Base-by-base conservation (phyloP, 176 grass and related monocot genomes). In the Zoysia pacifica region DNA sequence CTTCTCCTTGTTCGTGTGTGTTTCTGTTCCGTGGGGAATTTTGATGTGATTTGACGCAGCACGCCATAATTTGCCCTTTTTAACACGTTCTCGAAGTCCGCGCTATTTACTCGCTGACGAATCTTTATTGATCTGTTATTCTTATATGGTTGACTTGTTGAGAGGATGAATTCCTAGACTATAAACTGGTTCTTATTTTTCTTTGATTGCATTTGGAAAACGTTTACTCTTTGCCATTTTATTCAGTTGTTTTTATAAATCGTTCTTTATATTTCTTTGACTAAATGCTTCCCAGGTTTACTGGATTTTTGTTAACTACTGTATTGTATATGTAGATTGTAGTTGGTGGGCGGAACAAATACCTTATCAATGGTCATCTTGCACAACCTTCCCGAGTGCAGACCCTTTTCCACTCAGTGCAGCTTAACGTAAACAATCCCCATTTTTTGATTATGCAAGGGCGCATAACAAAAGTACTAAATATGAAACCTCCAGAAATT, bases 361-460 rank as follows among this genome's bases (percentile, higher is more conserved):
- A 99, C 47, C 90, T 94, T 69, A 93, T 99, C 73, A 99, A 99
- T 80, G 96, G 96, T 44, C 90, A 93, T 79, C 83, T 89, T 53
- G 96, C 90, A 54, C 95, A 97, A 71, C 96, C 96, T 55, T 91
- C 90, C 20, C 86, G 93, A 46, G 92, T 99, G 61, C 90, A 93
- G 86, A 95, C 88, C 39, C 96, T 99, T 83, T 99, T 99, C 81
- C 96, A 99, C 58, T 95, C 96, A 20, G 93, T 99, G 47, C 96
- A 99, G 82, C 96, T 99, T 55, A 99, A 95, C 62, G 96, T 95
- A 47, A 99, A 99, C 82, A 99, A 99, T 67, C 96, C 96, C 8
- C 96, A 99, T 89, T 99, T 99, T 68, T 72, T 99, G 11, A 99
- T 99, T 80, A 99, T 99, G 96, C 96, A 99, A 99, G 96, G 96